phyloP scores from a whole-genome alignment of 805 yeast species.

The Myxozyma neotropica region DNA sequence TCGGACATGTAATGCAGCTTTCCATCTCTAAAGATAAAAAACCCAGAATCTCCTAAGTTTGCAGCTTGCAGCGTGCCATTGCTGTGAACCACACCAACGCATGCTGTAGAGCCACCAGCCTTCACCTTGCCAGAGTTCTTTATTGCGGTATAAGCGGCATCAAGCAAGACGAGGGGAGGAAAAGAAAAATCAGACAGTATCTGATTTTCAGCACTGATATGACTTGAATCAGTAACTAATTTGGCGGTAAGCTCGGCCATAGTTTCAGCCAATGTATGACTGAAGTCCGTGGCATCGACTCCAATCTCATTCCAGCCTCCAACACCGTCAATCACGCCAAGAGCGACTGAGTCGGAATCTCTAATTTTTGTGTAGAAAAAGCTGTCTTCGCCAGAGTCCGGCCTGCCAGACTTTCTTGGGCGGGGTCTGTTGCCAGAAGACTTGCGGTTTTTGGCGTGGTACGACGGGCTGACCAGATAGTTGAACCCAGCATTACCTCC shows the following conservation, averaged over 20 bases:
- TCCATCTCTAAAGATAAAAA: conserved; percentile 74
- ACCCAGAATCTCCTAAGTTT: conserved; percentile 94
- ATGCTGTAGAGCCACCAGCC: conserved; percentile 94
- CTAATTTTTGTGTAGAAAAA: conserved; percentile 30
- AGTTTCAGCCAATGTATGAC: conserved; percentile 70
- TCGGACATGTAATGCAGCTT: conserved; percentile 65
- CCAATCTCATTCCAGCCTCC: conserved; percentile 98
- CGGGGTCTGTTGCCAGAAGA: background rate
- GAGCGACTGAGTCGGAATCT: conserved; percentile 35
- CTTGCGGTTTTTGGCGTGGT: conserved; percentile 22
- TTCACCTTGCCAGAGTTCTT: conserved; percentile 59
- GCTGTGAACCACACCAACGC: conserved; percentile 68
- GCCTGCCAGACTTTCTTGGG: conserved; percentile 8
- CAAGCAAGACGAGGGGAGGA: conserved; percentile 55
- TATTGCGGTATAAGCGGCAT: conserved; percentile 58
- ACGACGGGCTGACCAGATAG: conserved; percentile 23
- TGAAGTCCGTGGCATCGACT: conserved; percentile 83
- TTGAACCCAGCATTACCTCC: conserved; percentile 9
- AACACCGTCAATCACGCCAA: conserved; percentile 76
- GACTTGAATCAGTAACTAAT: conserved; percentile 13
- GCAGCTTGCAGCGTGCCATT: conserved; percentile 62
- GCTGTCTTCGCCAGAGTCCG: conserved; percentile 37
- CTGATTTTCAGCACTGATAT: background rate
- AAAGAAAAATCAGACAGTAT: conserved; percentile 31
- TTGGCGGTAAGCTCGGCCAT: conserved; percentile 46